Evolutionary conservation across 345 rosid species (phyloP).

Genomic region (Eutrema japonicum): DNA sequence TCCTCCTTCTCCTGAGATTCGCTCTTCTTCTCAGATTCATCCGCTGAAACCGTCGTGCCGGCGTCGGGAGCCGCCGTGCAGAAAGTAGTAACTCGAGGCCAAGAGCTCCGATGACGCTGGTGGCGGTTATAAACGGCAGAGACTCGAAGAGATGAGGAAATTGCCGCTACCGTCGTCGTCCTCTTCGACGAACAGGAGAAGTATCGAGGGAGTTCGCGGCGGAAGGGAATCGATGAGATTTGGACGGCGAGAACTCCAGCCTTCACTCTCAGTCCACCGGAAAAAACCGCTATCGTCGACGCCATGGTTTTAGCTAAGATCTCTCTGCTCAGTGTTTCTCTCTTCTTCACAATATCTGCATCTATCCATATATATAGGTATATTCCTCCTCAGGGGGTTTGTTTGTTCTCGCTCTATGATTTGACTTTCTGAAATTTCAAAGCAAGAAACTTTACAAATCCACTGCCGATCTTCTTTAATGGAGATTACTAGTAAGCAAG

Average conservation of each 20-base stretch:
- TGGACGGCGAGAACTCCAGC: conserved; percentile 37
- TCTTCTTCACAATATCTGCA: conserved; percentile 12
- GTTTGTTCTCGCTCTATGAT: background rate
- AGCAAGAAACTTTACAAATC: conserved; percentile 4
- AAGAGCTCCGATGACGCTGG: conserved; percentile 13
- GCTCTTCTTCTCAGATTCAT: conserved; percentile 33
- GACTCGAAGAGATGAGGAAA: conserved; percentile 34
- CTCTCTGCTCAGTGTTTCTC: background rate
- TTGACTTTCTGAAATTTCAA: background rate
- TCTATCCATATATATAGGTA: background rate
- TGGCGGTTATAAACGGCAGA: conserved; percentile 15
- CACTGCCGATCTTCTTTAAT: background rate
- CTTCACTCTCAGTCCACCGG: conserved; percentile 41
- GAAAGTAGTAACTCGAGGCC: conserved; percentile 32
- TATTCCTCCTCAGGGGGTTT: background rate
- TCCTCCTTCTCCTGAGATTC: conserved; percentile 22
- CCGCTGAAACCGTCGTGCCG: conserved; percentile 18
- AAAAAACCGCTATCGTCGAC: conserved; percentile 30
- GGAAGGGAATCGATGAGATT: conserved; percentile 42
- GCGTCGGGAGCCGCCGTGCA: conserved; percentile 39
- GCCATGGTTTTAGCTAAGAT: conserved; percentile 30
- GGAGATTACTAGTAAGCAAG: background rate
- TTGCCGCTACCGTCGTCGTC: background rate
- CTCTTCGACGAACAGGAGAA: conserved; percentile 24
- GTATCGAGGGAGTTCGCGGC: conserved; percentile 23